Evolutionary conservation across 768 basidiomycete species (phyloP).

Genomic region (Kwoniella bestiolae): DNA sequence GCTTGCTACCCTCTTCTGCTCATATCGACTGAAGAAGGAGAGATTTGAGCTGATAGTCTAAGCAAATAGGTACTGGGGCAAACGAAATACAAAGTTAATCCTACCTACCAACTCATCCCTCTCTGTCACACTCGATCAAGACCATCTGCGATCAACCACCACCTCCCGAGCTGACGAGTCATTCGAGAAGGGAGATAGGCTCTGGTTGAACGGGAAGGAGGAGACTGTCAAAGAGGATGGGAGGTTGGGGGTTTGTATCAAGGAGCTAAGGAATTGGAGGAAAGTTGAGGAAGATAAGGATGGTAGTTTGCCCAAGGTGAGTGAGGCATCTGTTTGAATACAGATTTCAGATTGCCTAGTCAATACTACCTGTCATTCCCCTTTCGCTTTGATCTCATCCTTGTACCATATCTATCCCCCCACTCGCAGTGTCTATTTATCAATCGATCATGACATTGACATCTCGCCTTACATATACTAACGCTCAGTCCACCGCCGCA

Average conservation of each 20-base stretch:
- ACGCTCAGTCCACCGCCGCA: slow-evolving; percentile 56
- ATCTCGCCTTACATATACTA: background rate
- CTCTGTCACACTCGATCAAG: slow-evolving; percentile 96
- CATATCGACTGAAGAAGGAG: background rate
- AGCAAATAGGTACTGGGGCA: slow-evolving; percentile 93
- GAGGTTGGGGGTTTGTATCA: slow-evolving; percentile 79
- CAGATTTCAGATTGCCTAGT: no score
- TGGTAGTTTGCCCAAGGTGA: slow-evolving; percentile 69
- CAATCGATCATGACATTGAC: slow-evolving; percentile 7
- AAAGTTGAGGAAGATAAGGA: slow-evolving; percentile 74
- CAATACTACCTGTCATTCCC: background rate
- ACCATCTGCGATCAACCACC: slow-evolving; percentile 91
- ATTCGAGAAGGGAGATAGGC: slow-evolving; percentile 69
- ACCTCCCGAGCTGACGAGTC: slow-evolving; percentile 80
- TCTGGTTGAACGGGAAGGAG: slow-evolving; percentile 94
- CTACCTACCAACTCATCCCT: slow-evolving; percentile 97
- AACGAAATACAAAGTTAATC: slow-evolving; percentile 92
- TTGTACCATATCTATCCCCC: no score
- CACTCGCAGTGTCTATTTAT: no score
- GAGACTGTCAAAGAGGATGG: slow-evolving; percentile 84
- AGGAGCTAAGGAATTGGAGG: slow-evolving; percentile 79
- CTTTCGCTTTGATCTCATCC: background rate
- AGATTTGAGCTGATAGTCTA: background rate
- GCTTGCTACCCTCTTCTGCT: slow-evolving; percentile 16
- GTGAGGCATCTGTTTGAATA: no score